Base-by-base conservation (phyloP, 2,329 filamentous ascomycete genomes). In the Pseudocercospora fuligena region DNA sequence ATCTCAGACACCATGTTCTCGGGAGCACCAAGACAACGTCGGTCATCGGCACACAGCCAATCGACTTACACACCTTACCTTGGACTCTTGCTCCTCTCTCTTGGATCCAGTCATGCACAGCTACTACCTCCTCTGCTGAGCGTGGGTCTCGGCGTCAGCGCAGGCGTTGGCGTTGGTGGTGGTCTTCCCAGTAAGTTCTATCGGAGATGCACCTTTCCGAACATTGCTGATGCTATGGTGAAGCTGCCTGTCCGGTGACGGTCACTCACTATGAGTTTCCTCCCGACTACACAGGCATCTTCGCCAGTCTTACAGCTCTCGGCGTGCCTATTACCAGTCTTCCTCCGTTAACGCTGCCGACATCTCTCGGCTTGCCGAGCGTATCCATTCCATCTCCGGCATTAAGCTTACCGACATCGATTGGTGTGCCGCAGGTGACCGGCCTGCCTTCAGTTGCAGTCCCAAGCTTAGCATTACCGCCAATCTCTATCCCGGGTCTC, bases 251-350 rank as follows among this genome's bases (percentile, higher is more conserved):
- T 58, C 47, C 67, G 5, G 53, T 66, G 5, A 70, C 67, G 12
- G 66, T 67, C 16, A 67, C 65, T 3, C 43, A 33, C 8, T 61
- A 61, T 21, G 63, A 57, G 14, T 65, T 66, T 33, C 69, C 69
- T 7, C 64, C 66, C 3, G 69, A 71, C 36, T 71, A 70, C 49
- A 68, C 64, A 11, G 68, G 68, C n/a, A 62, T 65, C 29, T 70
- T 64, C 23, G 66, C 68, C n/a, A 70, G 58, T 19, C 19, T 65
- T 19, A 68, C 61, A 31, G 29, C 47, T 25, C 57, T 53, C n/a
- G 66, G 66, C 9, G 33, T 68, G 4, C 54, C 63, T n/a, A 59
- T 63, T 25, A 61, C 66, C 12, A 65, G 63, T 36, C 57, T 64
- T n/a, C 59, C 49, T 5, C 54, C 61, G 7, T 21, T 62, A 33